Percentiles rank a stretch among this genome's conserved stretches.
phyloP scores from a whole-genome alignment of 768 basidiomycete species.

The Amylocystis lapponica region DNA sequence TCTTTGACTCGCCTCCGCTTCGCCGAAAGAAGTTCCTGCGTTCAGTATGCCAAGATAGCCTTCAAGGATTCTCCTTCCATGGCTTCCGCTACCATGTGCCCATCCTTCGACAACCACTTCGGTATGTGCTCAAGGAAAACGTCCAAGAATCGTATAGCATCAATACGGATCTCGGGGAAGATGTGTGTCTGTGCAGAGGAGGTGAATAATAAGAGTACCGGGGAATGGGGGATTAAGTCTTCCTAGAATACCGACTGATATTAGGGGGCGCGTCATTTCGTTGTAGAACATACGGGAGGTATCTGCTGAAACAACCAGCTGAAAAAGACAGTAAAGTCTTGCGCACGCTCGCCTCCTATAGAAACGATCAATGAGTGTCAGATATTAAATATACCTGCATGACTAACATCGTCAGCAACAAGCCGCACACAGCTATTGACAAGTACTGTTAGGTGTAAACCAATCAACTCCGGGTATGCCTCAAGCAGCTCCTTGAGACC shows the following conservation, averaged over 20 bases:
- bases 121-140: constrained; percentile 70
- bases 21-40: constrained; percentile 58
- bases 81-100: constrained; percentile 43
- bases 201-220: constrained; percentile 74
- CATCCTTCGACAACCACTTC: constrained; percentile 62
- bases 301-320: constrained; percentile 67
- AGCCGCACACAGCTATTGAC: constrained; percentile 61
- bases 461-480: constrained; percentile 49
- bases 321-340: constrained; percentile 66
- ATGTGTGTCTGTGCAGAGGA: constrained; percentile 92
- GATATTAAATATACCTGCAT: neutral
- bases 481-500: constrained; percentile 72
- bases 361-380: constrained; percentile 3
- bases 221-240: constrained; percentile 66
- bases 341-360: constrained; percentile 75
- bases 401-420: constrained; percentile 74
- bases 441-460: constrained; percentile 46
- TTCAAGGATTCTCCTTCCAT: constrained; percentile 63
- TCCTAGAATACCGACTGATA: constrained; percentile 38
- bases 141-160: constrained; percentile 77
- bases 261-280: neutral
- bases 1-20: constrained; percentile 47
- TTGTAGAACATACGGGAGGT: constrained; percentile 39
- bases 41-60: constrained; percentile 79
- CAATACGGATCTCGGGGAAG: constrained; percentile 90